Base-by-base conservation (phyloP, 768 basidiomycete species). In the Tricholoma furcatifolium region DNA sequence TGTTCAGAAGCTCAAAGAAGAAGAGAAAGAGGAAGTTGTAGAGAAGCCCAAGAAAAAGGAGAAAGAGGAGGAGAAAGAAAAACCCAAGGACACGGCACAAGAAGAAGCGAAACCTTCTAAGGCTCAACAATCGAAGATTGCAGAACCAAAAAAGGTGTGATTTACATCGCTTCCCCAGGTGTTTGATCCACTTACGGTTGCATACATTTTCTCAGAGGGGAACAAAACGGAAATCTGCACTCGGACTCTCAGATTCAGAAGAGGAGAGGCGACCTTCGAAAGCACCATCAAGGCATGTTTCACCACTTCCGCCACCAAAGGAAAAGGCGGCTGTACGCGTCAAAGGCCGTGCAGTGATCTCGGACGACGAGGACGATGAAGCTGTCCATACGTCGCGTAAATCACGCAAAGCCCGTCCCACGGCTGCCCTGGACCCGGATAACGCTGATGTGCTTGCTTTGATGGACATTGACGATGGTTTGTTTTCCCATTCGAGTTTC, bases 401-500 rank as follows among this genome's bases (percentile, higher is more conserved):
- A 60, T 69, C 41, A 70, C 67, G 63, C 53, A 55, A 47, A 66
- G 66, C 53, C 50, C 51, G 58, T 44, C 55, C 58, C 31, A 56
- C 59, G 31, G 68, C 64, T 41, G 60, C 60, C 48, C 60, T 64
- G 30, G 75, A 74, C 58, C 65, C 67, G 2, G 72, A 74, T 23
- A 73, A 72, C 8, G 79, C 83, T 52, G 80, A 79, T 9, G 70
- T 73, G 10, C 73, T 72, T 39, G 85, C 80, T 9, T 78, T 89
- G 74, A 88, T 89, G 87, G 88, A 91, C 46, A 77, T 89, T 49
- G 87, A 88, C 51, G 88, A 90, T 60, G 82, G 88, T 86, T 55
- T 14, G 71, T 21, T 14, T 21, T 48, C 6, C 52, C 17, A n/a
- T 42, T 32, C 10, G 41, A 44, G 45, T 15, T 4, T 18, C 5